Evolutionary conservation across 495 filamentous ascomycete genomes (phyloP).

Genomic region (Cenococcum geophilum): DNA sequence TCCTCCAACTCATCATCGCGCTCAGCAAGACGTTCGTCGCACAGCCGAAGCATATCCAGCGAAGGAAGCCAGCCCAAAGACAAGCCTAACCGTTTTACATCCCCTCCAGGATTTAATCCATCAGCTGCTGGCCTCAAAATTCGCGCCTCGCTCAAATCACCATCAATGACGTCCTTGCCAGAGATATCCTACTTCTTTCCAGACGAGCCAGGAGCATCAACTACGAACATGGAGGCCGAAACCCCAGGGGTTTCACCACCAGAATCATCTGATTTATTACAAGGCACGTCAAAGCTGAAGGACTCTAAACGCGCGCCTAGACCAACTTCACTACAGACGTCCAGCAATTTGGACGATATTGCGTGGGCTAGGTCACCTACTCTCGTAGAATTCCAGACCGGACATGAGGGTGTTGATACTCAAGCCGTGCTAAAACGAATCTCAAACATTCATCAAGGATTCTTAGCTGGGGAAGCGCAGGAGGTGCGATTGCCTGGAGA

Average conservation of each 20-base stretch:
- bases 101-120: not conserved
- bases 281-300: not conserved
- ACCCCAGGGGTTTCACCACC: not conserved
- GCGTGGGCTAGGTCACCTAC: constrained; percentile 1
- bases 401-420: not conserved
- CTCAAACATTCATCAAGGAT: constrained; percentile 3
- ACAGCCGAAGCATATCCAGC: not conserved
- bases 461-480: constrained; percentile 27
- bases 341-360: not conserved
- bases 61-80: not conserved
- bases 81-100: not conserved
- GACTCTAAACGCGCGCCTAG: not conserved
- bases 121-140: not conserved
- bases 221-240: not conserved
- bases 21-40: not conserved
- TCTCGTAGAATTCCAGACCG: not conserved
- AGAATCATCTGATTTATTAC: not conserved
- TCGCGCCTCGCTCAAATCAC: constrained; percentile 9
- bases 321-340: not conserved
- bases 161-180: constrained; percentile 20
- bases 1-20: constrained; percentile 1
- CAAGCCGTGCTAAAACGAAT: constrained; percentile 6
- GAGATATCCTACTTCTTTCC: constrained; percentile 25
- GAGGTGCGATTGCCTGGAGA: constrained; percentile 16
- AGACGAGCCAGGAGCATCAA: constrained; percentile 4